phyloP scores from a whole-genome alignment of 306 rosid genomes.

The Aeschynomene evenia region DNA sequence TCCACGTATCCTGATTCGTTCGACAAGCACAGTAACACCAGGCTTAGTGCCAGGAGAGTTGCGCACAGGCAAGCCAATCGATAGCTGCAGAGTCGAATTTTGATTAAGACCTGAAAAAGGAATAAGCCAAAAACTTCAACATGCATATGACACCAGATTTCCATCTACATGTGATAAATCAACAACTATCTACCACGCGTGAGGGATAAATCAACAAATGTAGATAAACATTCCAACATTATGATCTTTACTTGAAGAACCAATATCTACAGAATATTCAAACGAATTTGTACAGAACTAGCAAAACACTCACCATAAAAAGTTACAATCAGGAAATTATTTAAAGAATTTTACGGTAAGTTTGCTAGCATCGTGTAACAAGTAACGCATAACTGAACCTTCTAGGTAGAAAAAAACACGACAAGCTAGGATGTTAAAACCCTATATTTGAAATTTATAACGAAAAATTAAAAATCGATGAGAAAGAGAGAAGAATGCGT shows the following conservation, averaged over 20 bases:
- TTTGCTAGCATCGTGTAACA: background rate
- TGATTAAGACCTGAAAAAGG: slow-evolving; percentile 51
- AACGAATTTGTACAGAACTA: background rate
- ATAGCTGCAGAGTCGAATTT: slow-evolving; percentile 51
- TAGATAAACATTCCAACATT: slow-evolving; percentile 14
- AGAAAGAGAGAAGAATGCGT: slow-evolving; percentile 30
- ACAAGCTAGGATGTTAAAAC: background rate
- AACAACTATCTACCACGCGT: background rate
- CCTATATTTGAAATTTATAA: slow-evolving; percentile 25
- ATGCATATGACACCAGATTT: background rate
- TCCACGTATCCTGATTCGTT: slow-evolving; percentile 69
- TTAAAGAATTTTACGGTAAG: background rate
- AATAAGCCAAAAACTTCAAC: slow-evolving; percentile 5
- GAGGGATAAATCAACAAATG: background rate
- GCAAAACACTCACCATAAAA: background rate
- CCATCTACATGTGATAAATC: background rate
- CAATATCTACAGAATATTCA: background rate
- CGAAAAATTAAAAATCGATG: background rate
- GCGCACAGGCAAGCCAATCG: slow-evolving; percentile 52
- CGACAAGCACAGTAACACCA: slow-evolving; percentile 54
- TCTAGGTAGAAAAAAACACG: background rate
- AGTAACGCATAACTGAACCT: background rate
- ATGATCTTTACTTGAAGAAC: background rate
- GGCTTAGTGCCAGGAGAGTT: slow-evolving; percentile 70
- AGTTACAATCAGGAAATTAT: background rate